A percentile compares a stretch with the other conserved stretches of the same genome.
Evolutionary conservation across 257 asterid species (phyloP).

Genomic region (Solanum pinnatisectum): DNA sequence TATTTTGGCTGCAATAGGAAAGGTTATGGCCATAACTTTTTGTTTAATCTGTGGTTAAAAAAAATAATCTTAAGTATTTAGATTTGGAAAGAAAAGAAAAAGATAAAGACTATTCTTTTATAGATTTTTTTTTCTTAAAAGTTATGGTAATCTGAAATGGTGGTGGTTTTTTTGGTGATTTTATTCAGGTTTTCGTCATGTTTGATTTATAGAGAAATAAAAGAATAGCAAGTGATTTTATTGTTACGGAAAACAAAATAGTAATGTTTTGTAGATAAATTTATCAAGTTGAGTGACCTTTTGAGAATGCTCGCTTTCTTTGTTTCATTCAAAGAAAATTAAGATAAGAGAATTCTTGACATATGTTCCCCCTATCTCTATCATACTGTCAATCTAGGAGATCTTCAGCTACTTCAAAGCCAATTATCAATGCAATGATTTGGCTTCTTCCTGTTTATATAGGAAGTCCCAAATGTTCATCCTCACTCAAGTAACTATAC

Average conservation of each 20-base stretch:
- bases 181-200: neutral
- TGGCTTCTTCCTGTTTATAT: neutral
- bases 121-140: too few species aligned
- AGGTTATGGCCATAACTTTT: neutral
- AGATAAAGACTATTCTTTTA: too few species aligned
- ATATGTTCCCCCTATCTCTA: neutral
- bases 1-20: neutral
- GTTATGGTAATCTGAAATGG: neutral
- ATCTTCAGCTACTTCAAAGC: neutral
- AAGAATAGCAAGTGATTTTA: neutral
- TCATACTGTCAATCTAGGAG: neutral
- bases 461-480: neutral
- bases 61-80: neutral
- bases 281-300: neutral
- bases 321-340: neutral
- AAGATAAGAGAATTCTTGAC: neutral
- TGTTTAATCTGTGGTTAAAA: neutral
- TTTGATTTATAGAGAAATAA: neutral
- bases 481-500: neutral
- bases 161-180: neutral
- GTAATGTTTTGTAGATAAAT: neutral
- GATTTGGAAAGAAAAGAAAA: too few species aligned
- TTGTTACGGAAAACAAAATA: neutral
- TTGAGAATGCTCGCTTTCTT: neutral
- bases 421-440: neutral